phyloP scores from a whole-genome alignment of 2,329 filamentous ascomycete species.

The Xylariaceae sp. region DNA sequence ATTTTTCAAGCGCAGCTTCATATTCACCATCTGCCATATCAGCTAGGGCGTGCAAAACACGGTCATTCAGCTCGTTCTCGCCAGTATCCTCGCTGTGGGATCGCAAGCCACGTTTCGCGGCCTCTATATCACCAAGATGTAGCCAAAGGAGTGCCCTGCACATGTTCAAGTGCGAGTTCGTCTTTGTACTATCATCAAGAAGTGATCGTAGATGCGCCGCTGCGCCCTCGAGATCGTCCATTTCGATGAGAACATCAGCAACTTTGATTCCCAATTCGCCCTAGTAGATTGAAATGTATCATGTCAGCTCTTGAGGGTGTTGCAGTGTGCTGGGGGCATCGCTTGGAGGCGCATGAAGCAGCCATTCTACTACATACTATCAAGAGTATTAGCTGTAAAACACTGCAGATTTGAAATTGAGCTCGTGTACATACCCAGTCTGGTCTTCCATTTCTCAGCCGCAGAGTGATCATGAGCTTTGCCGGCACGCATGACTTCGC shows the following conservation, averaged over 20 bases:
- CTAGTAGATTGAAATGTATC: too few relatives aligned
- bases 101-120: slow-evolving; percentile 47
- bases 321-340: too few relatives aligned
- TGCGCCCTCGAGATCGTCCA: slow-evolving; percentile 83
- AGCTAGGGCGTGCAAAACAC: slow-evolving; percentile 65
- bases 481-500: slow-evolving; percentile 50
- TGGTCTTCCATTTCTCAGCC: slow-evolving; percentile 63
- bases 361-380: too few relatives aligned
- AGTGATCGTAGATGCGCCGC: slow-evolving; percentile 68
- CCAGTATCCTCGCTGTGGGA: slow-evolving; percentile 25
- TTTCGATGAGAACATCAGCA: slow-evolving; percentile 69
- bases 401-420: too few relatives aligned
- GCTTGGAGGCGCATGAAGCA: too few relatives aligned
- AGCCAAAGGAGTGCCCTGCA: slow-evolving; percentile 69
- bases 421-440: slow-evolving; percentile 45
- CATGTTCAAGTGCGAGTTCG: slow-evolving; percentile 40
- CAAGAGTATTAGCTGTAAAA: too few relatives aligned
- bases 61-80: slow-evolving; percentile 37
- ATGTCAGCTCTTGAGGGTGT: too few relatives aligned
- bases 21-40: slow-evolving; percentile 78
- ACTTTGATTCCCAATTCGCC: slow-evolving; percentile 70
- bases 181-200: slow-evolving; percentile 32
- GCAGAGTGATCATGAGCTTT: slow-evolving; percentile 50
- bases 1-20: slow-evolving; percentile 58
- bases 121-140: slow-evolving; percentile 71